Evolutionary conservation across 2,329 filamentous ascomycete genomes (phyloP).

Genomic region (Dactylonectria estremocensis): DNA sequence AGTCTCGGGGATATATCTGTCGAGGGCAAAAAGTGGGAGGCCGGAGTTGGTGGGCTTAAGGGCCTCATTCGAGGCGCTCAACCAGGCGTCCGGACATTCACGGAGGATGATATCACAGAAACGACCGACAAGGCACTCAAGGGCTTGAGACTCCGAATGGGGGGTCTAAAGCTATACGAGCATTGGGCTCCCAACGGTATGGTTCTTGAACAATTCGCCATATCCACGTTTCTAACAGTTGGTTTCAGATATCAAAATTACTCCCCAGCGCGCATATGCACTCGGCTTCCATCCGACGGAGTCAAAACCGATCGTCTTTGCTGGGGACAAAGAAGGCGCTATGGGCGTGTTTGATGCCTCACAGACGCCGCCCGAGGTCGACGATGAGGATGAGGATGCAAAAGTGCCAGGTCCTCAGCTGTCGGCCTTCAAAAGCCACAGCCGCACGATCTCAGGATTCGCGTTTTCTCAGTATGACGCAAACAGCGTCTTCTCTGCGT

Average conservation of each 20-base stretch:
- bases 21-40: slow-evolving; percentile 83
- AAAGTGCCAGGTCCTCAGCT: slow-evolving; percentile 82
- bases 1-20: slow-evolving; percentile 84
- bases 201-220: slow-evolving; percentile 43
- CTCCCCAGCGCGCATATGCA: slow-evolving; percentile 88
- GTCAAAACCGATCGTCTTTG: slow-evolving; percentile 91
- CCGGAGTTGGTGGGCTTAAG: slow-evolving; percentile 75
- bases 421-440: slow-evolving; percentile 90
- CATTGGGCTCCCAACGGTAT: slow-evolving; percentile 85
- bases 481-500: slow-evolving; percentile 85
- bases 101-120: slow-evolving; percentile 84
- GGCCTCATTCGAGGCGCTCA: slow-evolving; percentile 76
- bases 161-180: slow-evolving; percentile 83
- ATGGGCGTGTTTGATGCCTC: slow-evolving; percentile 93
- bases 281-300: slow-evolving; percentile 90
- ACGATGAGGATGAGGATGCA: slow-evolving; percentile 78
- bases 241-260: slow-evolving; percentile 85
- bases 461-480: slow-evolving; percentile 81
- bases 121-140: slow-evolving; percentile 84
- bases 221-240: not conserved
- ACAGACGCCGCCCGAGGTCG: slow-evolving; percentile 73
- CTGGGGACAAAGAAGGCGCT: slow-evolving; percentile 93
- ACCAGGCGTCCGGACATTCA: slow-evolving; percentile 88
- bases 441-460: slow-evolving; percentile 89
- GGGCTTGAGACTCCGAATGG: slow-evolving; percentile 82